A percentile compares a stretch with the other conserved stretches of the same genome.
Conservation (phyloP, 257 asterid species). For the Plectranthus barbatus region DNA sequence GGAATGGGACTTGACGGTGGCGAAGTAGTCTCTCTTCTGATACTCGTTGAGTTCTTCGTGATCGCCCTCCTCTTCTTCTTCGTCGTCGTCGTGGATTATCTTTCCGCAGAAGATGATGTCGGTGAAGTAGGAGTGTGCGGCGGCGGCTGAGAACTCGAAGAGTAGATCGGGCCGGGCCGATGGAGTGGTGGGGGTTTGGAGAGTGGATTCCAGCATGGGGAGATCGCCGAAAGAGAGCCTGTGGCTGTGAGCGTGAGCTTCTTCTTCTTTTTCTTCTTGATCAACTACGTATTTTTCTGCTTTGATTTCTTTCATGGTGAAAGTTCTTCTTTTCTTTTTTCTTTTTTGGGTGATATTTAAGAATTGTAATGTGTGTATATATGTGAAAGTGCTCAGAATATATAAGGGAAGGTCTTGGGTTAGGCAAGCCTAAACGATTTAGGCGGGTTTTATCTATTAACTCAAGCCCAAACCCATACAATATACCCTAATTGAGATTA, state of each 20-base stretch:
- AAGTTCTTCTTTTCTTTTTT: not conserved
- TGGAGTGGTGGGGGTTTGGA: slow-evolving; percentile 17
- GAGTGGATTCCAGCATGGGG: not conserved
- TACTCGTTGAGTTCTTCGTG: slow-evolving; percentile 23
- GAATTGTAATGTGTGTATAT: not conserved
- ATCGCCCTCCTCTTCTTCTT: not conserved
- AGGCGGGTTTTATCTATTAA: no score
- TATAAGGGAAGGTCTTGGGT: not conserved
- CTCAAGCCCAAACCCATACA: no score
- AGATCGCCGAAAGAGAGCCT: slow-evolving; percentile 44
- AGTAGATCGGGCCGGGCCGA: slow-evolving; percentile 16
- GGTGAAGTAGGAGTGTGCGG: slow-evolving; percentile 5
- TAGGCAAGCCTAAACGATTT: not conserved
- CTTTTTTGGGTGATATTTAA: not conserved
- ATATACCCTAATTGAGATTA: no score
- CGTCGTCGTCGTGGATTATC: slow-evolving; percentile 10
- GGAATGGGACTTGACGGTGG: slow-evolving; percentile 16
- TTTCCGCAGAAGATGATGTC: slow-evolving; percentile 34
- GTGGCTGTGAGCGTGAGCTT: no score
- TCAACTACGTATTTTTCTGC: slow-evolving; percentile 15
- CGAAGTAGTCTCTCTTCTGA: slow-evolving; percentile 32
- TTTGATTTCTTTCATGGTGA: not conserved
- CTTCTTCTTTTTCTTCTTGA: no score
- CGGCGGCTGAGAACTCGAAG: slow-evolving; percentile 27
- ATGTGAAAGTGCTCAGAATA: not conserved